Base-by-base conservation (phyloP, 106 monocot species). In the Platanthera guangdongensis region DNA sequence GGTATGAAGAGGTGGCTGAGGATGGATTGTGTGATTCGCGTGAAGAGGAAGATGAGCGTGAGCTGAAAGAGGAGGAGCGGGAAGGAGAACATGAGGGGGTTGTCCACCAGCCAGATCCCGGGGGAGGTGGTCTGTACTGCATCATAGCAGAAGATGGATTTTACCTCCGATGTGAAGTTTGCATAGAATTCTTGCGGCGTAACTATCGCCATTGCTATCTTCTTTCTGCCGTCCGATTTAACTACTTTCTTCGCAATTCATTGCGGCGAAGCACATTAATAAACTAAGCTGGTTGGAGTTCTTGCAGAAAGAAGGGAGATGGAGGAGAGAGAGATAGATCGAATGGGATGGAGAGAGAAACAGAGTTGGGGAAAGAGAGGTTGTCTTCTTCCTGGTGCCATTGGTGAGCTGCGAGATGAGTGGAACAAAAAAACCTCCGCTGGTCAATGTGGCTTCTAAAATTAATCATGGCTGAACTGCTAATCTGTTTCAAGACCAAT, bases 21-120 rank as follows among this genome's bases (percentile, higher is more conserved):
- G 51, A 88, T 0, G 81, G 48, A 11, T 57, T 95, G 95, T 19
- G 74, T 57, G 13, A 32, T 8, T 3, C 65, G 81, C 30, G 88
- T 67, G 80, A 75, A 13, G 75, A 74, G 8, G 75, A 92, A 82
- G 75, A 92, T 83, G 75, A 83, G 2, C 67, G 71, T 53, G 62
- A 95, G 47, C 79, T 95, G 89, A 6, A 46, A 28, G 51, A 95
- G 52, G 69, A 95, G 88, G 10, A 89, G 82, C 1, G 94, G 91
- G 15, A 92, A 13, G 45, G 86, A 53, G 62, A 81, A 86, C 12
- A 77, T 11, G 52, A 83, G 67, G n/a, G 92, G 88, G 47, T 82
- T 72, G 47, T 84, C 84, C 53, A 53, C 81, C 4, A 88, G 73
- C 75, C 81, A 87, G 55, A 88, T 68, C 12, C 87, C 86, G n/a